Evolutionary conservation across 129 eudicot species (phyloP).

Genomic region (Deinandra increscens): DNA sequence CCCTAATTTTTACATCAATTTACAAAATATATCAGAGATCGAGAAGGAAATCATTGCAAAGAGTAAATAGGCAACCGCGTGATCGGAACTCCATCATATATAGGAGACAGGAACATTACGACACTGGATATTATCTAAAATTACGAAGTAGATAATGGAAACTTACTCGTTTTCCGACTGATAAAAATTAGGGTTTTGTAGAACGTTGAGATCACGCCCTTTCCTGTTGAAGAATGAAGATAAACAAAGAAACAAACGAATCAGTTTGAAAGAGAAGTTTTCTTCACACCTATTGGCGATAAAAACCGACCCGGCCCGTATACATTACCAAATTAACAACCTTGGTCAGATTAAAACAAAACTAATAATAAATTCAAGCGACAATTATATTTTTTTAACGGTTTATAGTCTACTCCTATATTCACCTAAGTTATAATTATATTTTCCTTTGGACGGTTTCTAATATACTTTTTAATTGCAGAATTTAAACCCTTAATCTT

Average conservation of each 20-base stretch:
- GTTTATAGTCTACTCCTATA: too few species aligned
- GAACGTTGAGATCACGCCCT: constrained; percentile 3
- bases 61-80: not conserved
- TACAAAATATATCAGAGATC: not conserved
- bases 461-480: too few species aligned
- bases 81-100: not conserved
- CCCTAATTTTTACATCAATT: not conserved
- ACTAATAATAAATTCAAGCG: too few species aligned
- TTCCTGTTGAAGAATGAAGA: not conserved
- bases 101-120: not conserved
- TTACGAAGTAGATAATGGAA: not conserved
- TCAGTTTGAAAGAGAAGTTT: not conserved
- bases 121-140: not conserved
- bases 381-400: too few species aligned
- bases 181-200: constrained; percentile 1
- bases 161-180: constrained; percentile 14
- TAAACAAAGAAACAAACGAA: not conserved
- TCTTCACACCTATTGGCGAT: not conserved
- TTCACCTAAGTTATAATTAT: too few species aligned
- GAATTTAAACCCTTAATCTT: too few species aligned
- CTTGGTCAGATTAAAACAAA: too few species aligned
- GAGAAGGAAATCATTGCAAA: not conserved
- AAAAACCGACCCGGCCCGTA: not conserved
- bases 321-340: too few species aligned
- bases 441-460: too few species aligned